Evolutionary conservation across 2,329 filamentous ascomycete genomes (phyloP).

Genomic region (Apiospora phragmitis): DNA sequence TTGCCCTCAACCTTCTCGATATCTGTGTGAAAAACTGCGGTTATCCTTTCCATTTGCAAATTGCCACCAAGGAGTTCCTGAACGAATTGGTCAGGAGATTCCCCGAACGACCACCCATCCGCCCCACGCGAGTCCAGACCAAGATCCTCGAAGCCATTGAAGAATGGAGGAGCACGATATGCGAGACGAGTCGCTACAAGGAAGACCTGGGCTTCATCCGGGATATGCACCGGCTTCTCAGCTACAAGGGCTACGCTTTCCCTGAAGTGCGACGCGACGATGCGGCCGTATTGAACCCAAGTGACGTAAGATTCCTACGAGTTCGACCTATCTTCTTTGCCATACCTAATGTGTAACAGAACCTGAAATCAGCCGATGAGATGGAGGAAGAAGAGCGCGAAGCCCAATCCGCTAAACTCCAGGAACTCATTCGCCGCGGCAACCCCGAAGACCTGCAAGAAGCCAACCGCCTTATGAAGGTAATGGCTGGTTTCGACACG

Average conservation of each 20-base stretch:
- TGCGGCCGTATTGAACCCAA: slow-evolving; percentile 93
- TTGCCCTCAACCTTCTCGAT: slow-evolving; percentile 89
- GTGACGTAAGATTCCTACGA: slow-evolving; percentile 71
- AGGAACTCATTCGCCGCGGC: slow-evolving; percentile 91
- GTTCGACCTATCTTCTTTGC: not conserved
- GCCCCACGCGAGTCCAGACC: slow-evolving; percentile 82
- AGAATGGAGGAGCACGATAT: slow-evolving; percentile 98
- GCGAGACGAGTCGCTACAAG: slow-evolving; percentile 95
- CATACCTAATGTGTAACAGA: slow-evolving; percentile 50
- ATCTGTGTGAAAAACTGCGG: slow-evolving; percentile 99
- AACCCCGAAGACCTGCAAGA: slow-evolving; percentile 93
- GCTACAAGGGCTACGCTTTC: slow-evolving; percentile 96
- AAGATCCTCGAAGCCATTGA: slow-evolving; percentile 96
- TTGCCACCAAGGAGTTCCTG: slow-evolving; percentile 97
- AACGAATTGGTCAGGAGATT: slow-evolving; percentile 97
- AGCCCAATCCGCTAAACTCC: slow-evolving; percentile 95
- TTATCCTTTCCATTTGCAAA: slow-evolving; percentile 97
- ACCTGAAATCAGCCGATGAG: slow-evolving; percentile 92
- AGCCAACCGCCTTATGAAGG: slow-evolving; percentile 96
- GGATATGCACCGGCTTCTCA: slow-evolving; percentile 94
- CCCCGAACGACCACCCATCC: slow-evolving; percentile 86
- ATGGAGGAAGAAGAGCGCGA: slow-evolving; percentile 97
- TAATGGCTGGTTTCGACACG: slow-evolving; percentile 98
- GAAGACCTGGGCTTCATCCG: slow-evolving; percentile 94
- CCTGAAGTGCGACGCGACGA: slow-evolving; percentile 91